Base-by-base conservation (phyloP, 192 early-diverging fungal genomes). In the Funneliformis mosseae region DNA sequence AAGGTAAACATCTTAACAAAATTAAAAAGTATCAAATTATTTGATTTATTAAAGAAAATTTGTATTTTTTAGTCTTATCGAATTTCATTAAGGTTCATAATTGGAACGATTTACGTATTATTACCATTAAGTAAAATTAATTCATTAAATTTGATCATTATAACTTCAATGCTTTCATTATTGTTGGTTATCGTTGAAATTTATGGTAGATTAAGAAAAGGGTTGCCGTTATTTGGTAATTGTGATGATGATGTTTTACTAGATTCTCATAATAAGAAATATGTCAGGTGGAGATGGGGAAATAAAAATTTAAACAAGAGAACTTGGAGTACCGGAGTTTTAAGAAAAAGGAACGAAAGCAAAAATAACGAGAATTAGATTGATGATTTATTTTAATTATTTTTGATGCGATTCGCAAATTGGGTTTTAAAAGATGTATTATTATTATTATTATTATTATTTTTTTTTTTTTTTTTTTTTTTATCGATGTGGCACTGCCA, bases 261-360 rank as follows among this genome's bases (percentile, higher is more conserved):
- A 16, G 46, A 39, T 55, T 1, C 50, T 28, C 12, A 27, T 14
- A 2, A 14, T 6, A 66, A n/a, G 38, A 42, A 25, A 60, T 79
- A 72, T 79, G 14, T 79, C 21, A 70, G 78, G 23, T 79, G 78
- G 78, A 41, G 68, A 43, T 79, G 78, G 78, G 78, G 78, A 4
- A 48, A 48, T 16, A 68, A 14, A 9, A 21, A 68, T 9, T 39
- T 14, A 50, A 50, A 18, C 18, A 50, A 50, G 3, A 50, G 66
- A 42, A 46, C 1, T 38, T 79, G 43, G 63, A 46, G 64, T 50
- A 42, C n/a, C 4, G 77, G 77, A 42, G 16, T 79, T 27, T 69
- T 79, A 50, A 77, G 14, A 61, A 25, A 27, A 66, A 79, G 12
- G 3, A 46, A 48, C 25, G 39, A 45, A 11, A 45, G 55, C 33